phyloP scores from a whole-genome alignment of 352 stramenopile species.

The Phytophthora sp. region DNA sequence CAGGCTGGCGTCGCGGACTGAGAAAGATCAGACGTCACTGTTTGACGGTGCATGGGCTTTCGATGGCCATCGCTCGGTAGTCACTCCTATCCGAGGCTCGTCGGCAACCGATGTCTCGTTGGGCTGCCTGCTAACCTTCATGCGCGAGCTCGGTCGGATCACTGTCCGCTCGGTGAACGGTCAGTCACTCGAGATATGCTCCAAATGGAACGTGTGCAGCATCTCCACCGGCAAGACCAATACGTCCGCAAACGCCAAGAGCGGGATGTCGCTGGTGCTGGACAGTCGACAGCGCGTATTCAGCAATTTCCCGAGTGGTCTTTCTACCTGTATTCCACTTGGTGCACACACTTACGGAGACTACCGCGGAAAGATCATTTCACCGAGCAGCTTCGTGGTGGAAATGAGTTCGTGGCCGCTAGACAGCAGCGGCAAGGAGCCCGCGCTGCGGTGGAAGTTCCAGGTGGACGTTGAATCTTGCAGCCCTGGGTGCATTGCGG shows the following conservation, averaged over 20 bases:
- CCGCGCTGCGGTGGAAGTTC: slow-evolving; percentile 30
- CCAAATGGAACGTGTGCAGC: slow-evolving; percentile 25
- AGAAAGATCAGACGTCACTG: slow-evolving; percentile 1
- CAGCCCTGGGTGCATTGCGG: neutral
- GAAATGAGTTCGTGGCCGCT: slow-evolving; percentile 39
- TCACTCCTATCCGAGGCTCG: slow-evolving; percentile 20
- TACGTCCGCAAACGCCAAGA: neutral
- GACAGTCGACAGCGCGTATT: slow-evolving; percentile 50
- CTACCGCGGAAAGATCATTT: slow-evolving; percentile 47
- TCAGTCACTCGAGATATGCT: slow-evolving; percentile 26
- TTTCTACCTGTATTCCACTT: slow-evolving; percentile 44
- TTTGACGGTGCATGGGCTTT: slow-evolving; percentile 41
- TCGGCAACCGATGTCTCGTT: slow-evolving; percentile 18
- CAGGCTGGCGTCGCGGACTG: neutral
- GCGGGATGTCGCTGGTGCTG: slow-evolving; percentile 41
- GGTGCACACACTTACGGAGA: slow-evolving; percentile 43
- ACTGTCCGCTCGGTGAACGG: slow-evolving; percentile 27
- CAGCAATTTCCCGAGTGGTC: slow-evolving; percentile 47
- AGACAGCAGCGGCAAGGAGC: neutral
- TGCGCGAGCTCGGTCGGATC: slow-evolving; percentile 36
- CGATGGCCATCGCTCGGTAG: slow-evolving; percentile 22
- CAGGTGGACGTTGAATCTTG: slow-evolving; percentile 16
- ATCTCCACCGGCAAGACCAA: neutral
- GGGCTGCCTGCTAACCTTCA: slow-evolving; percentile 33
- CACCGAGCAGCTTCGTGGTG: slow-evolving; percentile 34